Percentiles rank a stretch among this genome's conserved stretches.
These are phyloP conservation scores for Tetradesmus lagerheimii DNA, from an alignment of 139 green algal genomes.

Conservation along the genomic window DNA sequence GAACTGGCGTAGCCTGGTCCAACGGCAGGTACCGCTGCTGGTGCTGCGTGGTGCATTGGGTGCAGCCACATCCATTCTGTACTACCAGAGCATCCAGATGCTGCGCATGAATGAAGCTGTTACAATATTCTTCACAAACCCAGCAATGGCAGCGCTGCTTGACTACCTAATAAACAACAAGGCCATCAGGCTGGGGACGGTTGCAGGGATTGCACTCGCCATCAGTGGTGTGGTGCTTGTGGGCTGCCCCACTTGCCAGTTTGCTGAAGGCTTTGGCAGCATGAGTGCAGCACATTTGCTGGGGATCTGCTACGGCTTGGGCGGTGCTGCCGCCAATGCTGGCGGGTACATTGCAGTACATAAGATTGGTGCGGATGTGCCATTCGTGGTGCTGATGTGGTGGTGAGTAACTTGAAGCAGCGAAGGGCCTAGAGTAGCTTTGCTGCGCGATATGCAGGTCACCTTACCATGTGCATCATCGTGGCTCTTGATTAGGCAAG, in stretches of 20 bases:
- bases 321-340: neutral
- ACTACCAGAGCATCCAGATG: neutral
- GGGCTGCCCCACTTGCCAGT: neutral
- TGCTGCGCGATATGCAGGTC: neutral
- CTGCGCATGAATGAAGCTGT: neutral
- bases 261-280: neutral
- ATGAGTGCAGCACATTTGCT: neutral
- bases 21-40: neutral
- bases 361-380: neutral
- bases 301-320: neutral
- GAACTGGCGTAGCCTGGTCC: neutral
- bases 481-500: neutral
- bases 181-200: neutral
- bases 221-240: neutral
- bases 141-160: neutral
- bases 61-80: neutral
- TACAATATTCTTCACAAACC: neutral
- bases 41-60: neutral
- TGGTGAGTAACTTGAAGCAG: neutral
- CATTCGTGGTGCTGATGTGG: constrained; percentile 2
- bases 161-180: neutral
- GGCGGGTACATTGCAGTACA: neutral
- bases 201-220: neutral
- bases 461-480: neutral
- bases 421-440: no score